These are phyloP conservation scores for Trichosporon faecale DNA, from an alignment of 1,284 basidiomycete genomes.

Conservation along the genomic window DNA sequence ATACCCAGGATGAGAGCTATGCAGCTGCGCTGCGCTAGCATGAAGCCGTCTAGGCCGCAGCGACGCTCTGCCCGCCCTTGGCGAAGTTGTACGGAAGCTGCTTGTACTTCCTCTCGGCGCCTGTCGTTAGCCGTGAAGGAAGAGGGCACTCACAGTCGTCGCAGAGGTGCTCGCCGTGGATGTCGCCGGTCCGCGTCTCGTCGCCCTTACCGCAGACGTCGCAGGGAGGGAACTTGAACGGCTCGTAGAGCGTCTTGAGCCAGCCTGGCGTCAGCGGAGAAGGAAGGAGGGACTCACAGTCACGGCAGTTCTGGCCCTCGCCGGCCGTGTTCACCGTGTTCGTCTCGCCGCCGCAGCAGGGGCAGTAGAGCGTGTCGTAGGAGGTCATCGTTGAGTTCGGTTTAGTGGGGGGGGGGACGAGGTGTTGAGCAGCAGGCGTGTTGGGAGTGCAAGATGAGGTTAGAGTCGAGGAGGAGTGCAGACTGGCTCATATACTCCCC, in stretches of 20 bases:
- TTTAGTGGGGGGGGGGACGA: background rate
- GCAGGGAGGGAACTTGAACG: conserved; percentile 3
- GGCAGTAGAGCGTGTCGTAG: background rate
- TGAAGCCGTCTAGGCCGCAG: background rate
- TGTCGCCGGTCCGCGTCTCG: background rate
- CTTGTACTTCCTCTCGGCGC: background rate
- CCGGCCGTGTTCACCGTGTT: background rate
- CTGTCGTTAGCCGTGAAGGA: background rate
- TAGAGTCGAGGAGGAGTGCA: background rate
- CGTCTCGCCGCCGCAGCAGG: background rate
- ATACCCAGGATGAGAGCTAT: background rate
- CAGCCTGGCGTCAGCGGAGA: background rate
- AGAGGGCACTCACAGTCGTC: background rate
- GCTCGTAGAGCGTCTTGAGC: conserved; percentile 5
- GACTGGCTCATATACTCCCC: background rate
- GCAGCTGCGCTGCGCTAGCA: background rate
- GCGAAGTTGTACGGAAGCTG: background rate
- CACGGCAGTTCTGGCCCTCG: background rate
- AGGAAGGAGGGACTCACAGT: background rate
- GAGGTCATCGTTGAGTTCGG: background rate
- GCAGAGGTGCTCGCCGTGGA: conserved; percentile 5
- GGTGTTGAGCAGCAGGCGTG: background rate
- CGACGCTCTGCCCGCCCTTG: background rate
- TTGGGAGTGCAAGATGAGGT: background rate
- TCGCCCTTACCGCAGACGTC: background rate